Conservation (phyloP, 495 filamentous ascomycete genomes). For the Usnea hakonensis region DNA sequence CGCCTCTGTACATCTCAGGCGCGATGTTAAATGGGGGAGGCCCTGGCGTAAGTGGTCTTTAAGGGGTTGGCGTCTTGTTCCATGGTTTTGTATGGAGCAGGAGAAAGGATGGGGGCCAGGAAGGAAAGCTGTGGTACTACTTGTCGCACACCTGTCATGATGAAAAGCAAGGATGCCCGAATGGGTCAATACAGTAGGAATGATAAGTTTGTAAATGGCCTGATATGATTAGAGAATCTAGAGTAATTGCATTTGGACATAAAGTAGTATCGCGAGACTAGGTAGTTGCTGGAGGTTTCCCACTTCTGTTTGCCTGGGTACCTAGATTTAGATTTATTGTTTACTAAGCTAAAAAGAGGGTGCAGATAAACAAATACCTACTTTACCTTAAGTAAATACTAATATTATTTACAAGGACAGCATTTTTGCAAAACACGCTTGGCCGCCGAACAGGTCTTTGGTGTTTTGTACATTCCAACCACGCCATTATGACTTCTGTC, state of each 20-base stretch:
- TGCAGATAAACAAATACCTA: too few relatives aligned
- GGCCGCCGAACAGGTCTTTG: slow-evolving; percentile 2
- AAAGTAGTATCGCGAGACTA: too few relatives aligned
- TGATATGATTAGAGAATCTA: too few relatives aligned
- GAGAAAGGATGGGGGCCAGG: background rate
- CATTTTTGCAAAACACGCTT: background rate
- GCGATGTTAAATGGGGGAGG: background rate
- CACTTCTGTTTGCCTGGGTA: too few relatives aligned
- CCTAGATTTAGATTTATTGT: too few relatives aligned
- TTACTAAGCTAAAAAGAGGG: too few relatives aligned
- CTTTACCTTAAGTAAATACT: too few relatives aligned
- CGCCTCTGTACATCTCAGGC: slow-evolving; percentile 8
- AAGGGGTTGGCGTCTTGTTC: background rate
- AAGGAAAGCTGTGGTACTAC: background rate
- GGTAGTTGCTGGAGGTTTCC: too few relatives aligned
- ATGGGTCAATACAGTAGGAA: background rate
- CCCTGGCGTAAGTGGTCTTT: slow-evolving; percentile 2
- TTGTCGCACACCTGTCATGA: background rate
- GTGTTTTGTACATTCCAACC: slow-evolving; percentile 8
- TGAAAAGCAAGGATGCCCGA: background rate
- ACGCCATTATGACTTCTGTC: slow-evolving; percentile 8
- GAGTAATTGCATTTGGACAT: too few relatives aligned
- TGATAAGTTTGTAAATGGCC: background rate
- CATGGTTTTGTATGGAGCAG: background rate
- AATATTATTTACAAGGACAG: background rate